Base-by-base conservation (phyloP, 2,329 filamentous ascomycete species). In the Trichoderma afroharzianum region DNA sequence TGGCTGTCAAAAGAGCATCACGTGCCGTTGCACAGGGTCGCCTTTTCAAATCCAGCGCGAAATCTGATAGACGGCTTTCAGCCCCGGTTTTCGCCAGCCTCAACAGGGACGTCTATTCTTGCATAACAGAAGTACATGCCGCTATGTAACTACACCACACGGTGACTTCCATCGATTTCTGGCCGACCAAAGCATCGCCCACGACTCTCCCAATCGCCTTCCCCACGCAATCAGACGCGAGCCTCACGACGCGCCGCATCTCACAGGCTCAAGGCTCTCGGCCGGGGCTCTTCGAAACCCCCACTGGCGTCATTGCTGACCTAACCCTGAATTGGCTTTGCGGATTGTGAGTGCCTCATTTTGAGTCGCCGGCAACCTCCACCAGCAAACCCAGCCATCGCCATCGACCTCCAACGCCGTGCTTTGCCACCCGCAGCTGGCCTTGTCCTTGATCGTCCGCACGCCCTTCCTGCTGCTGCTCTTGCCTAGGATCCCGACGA, bases 281-380 rank as follows among this genome's bases (percentile, higher is more conserved):
- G 21, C 33, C 61, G 61, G 70, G 57, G 63, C 70, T 30, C 14
- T 62, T 18, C 14, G 33, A 61, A 43, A 63, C 71, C 75, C 77
- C 77, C 77, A 77, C 78, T 78, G 79, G 75, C 79, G 79, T 81
- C 78, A 81, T 80, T 77, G 78, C 80, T 81, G 80, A 81, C 80
- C 79, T 81, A 81, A 80, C 78, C 79, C 78, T 79, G 76, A 78
- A 71, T 75, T 78, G 75, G 75, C 76, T 76, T 66, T 74, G 75
- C 75, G 72, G 74, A 78, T 75, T 78, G 76, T 77, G 78, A 77
- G 79, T 80, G 77, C 78, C 79, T 80, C 79, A 80, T 77, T 80
- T 80, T 78, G 78, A 80, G 75, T 76, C 76, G 77, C 77, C 76
- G 30, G 59, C 47, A 55, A 39, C 68, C 71, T 66, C 72, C 73